Evolutionary conservation across 2,329 filamentous ascomycete species (phyloP), one percentile per base, ranked within the genome.

Genomic region (Plenodomus tracheiphilus): DNA sequence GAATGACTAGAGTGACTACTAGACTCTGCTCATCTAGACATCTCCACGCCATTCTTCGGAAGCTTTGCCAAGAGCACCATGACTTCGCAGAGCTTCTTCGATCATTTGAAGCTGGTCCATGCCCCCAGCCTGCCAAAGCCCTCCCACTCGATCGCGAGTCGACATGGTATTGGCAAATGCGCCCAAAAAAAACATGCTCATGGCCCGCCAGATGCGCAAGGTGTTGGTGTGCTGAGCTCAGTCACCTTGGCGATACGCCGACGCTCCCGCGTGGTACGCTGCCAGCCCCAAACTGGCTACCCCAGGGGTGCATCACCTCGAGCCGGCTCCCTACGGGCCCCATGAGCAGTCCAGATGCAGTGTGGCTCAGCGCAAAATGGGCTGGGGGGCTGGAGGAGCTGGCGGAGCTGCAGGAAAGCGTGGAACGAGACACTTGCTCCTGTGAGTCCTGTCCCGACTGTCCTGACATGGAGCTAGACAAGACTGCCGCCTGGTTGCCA

Each of bases 331-430:
- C 49, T 43, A 40, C 59, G 28, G 39, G 55, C 10, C 39, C 56
- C 1, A 17, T n/a, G 41, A n/a, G 16, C 56, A 19, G 34, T 51
- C 9, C 49, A 53, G 42, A 60, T 49, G 49, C 34, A 36, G 44
- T 51, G 56, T 62, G 59, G 59, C 59, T 59, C 49, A 56, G 59
- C 43, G 21, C 25, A 32, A 39, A 46, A 43, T 8, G 22, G 28
- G 47, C 25, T 40, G n/a, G 22, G 7, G 30, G 19, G n/a, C n/a
- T n/a, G n/a, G n/a, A n/a, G n/a, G n/a, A n/a, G n/a, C n/a, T n/a
- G n/a, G n/a, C n/a, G 15, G 20, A 18, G 37, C 18, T 35, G 39
- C 28, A 46, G 17, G 41, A 45, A 41, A 39, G 39, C 48, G 54
- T 50, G 51, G 52, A 47, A 47, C 49, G 39, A 46, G 20, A 18